Evolutionary conservation across 108 stramenopile genomes (phyloP), one percentile per base, ranked within the genome.

Genomic region (Pinguiococcus pyrenoidosus): DNA sequence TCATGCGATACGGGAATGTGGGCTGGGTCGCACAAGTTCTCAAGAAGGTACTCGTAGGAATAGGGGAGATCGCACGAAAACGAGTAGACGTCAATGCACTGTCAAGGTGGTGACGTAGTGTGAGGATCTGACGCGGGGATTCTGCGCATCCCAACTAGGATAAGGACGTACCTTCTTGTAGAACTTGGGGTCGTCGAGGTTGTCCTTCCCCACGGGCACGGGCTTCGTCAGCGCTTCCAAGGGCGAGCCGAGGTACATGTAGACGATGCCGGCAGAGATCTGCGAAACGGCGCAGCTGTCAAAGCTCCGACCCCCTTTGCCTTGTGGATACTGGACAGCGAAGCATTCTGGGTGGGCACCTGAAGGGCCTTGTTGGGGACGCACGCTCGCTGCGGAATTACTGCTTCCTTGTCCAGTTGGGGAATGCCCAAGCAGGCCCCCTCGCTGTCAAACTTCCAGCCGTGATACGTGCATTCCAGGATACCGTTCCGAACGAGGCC

Each of bases 21-120:
- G 3, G 58, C 58, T 1, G 58, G 58, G 45, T 59, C 58, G 18
- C 56, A 25, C 24, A 59, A 35, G 37, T 54, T 59, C 2, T 46
- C 23, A 6, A 50, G 4, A 8, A 59, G 54, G 54, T 59, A 59
- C 54, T 40, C 23, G 46, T 54, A 46, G 47, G 56, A 54, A 36
- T 56, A 59, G 18, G 58, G 58, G 44, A 53, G 10, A 30, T 53
- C 51, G 29, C 17, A 40, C 18, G 38, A 38, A 21, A 53, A 40
- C 51, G 34, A n/a, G n/a, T n/a, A n/a, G n/a, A n/a, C n/a, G n/a
- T n/a, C n/a, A n/a, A n/a, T n/a, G n/a, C n/a, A n/a, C n/a, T n/a
- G n/a, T n/a, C n/a, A n/a, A n/a, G n/a, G n/a, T n/a, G n/a, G n/a
- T n/a, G n/a, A n/a, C n/a, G n/a, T n/a, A n/a, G n/a, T n/a, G n/a